A percentile compares a stretch with the other conserved stretches of the same genome.
phyloP scores from a whole-genome alignment of 371 early-diverging fungal genomes.

The Mortierella polycephala region DNA sequence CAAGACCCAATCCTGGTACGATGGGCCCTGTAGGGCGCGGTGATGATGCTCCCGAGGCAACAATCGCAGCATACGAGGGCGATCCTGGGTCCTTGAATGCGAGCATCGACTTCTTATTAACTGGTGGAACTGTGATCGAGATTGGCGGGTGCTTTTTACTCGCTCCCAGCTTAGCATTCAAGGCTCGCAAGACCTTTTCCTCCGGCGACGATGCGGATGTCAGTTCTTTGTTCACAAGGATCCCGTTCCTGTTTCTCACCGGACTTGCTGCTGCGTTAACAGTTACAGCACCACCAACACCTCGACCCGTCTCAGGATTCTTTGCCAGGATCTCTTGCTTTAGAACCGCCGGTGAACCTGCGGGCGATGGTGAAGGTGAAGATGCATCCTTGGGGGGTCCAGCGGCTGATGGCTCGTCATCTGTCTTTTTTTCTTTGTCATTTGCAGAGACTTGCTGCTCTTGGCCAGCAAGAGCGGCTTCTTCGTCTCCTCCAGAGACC shows the following conservation, averaged over 20 bases:
- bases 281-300: not conserved
- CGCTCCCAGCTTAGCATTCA: slow-evolving; percentile 39
- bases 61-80: slow-evolving; percentile 53
- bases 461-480: slow-evolving; percentile 39
- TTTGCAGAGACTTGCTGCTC: not conserved
- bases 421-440: not conserved
- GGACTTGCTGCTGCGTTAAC: not conserved
- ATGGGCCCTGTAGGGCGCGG: slow-evolving; percentile 18
- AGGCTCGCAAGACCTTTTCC: slow-evolving; percentile 42
- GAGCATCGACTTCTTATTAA: slow-evolving; percentile 5
- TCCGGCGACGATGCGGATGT: slow-evolving; percentile 20
- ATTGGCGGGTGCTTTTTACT: slow-evolving; percentile 18
- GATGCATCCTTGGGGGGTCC: not conserved
- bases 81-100: slow-evolving; percentile 29
- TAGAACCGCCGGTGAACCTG: not conserved
- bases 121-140: slow-evolving; percentile 1
- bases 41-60: slow-evolving; percentile 42
- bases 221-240: slow-evolving; percentile 6
- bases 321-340: not conserved
- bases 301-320: not conserved
- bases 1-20: too few relatives aligned
- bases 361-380: not conserved
- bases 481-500: slow-evolving; percentile 21
- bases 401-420: not conserved
- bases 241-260: not conserved